Percentiles rank a stretch among this genome's conserved stretches.
These are phyloP conservation scores for Hymenoscyphus fructigenus DNA, from an alignment of 2,329 filamentous ascomycete genomes.

Conservation along the genomic window DNA sequence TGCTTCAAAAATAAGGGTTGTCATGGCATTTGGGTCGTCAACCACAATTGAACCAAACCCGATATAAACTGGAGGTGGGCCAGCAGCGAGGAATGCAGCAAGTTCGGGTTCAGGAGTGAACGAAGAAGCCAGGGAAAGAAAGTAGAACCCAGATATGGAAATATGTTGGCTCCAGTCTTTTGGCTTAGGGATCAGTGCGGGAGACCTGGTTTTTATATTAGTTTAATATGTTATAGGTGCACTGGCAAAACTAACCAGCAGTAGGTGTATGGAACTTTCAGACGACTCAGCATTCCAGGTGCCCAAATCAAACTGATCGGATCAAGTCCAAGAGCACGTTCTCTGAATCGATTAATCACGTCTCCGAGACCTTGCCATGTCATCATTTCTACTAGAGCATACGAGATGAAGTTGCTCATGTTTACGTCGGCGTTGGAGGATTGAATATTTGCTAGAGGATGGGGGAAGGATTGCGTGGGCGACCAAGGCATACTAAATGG, in stretches of 20 bases:
- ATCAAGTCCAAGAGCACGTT: conserved; percentile 71
- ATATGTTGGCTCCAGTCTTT: conserved; percentile 73
- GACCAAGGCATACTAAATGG: conserved; percentile 63
- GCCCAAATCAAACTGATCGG: conserved; percentile 79
- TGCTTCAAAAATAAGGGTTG: conserved; percentile 70
- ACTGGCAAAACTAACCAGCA: conserved; percentile 60
- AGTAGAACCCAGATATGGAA: conserved; percentile 74
- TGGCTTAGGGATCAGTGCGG: conserved; percentile 75
- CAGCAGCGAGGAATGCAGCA: conserved; percentile 62
- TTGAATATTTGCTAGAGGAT: conserved; percentile 68
- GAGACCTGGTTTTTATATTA: conserved; percentile 49
- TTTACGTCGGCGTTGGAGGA: conserved; percentile 62
- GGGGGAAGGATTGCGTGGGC: conserved; percentile 67
- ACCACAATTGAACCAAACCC: conserved; percentile 84
- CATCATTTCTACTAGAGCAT: conserved; percentile 68
- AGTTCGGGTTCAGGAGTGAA: conserved; percentile 67
- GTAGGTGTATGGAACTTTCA: conserved; percentile 83
- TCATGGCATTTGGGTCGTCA: conserved; percentile 71
- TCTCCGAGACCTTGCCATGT: conserved; percentile 81
- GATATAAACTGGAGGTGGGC: conserved; percentile 75
- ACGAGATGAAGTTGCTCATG: conserved; percentile 67
- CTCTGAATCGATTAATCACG: conserved; percentile 83
- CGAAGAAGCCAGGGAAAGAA: conserved; percentile 65
- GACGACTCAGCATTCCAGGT: conserved; percentile 72
- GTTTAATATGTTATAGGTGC: too few species aligned